Conservation (phyloP, 768 basidiomycete genomes). For the Porphyrellus cyaneotinctus region DNA sequence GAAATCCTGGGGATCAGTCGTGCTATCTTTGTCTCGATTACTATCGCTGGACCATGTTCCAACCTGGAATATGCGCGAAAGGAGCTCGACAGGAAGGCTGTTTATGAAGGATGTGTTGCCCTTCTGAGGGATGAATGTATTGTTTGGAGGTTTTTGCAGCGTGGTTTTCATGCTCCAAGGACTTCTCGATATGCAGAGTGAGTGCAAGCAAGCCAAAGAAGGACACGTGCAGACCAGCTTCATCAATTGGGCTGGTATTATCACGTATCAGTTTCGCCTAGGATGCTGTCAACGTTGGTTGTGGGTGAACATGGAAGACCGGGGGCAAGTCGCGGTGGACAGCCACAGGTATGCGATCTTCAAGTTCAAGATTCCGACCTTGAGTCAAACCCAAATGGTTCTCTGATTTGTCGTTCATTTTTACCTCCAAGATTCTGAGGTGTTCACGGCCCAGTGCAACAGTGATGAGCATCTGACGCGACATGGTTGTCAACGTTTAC, state of each 20-base stretch:
- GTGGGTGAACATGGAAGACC: no score
- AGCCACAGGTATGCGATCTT: no score
- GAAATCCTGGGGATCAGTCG: not conserved
- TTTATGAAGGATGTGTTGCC: constrained; percentile 45
- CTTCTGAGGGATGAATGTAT: constrained; percentile 45
- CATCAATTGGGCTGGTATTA: not conserved
- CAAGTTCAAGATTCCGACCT: no score
- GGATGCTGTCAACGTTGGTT: no score
- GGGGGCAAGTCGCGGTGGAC: no score
- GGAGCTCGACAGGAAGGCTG: constrained; percentile 51
- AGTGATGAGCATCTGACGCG: no score
- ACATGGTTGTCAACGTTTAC: no score
- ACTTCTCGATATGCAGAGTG: not conserved
- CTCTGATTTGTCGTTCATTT: no score
- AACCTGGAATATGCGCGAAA: constrained; percentile 47
- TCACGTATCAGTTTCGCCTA: no score
- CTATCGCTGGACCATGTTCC: constrained; percentile 39
- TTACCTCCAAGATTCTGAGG: no score
- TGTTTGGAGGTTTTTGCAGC: constrained; percentile 25
- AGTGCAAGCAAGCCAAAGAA: not conserved
- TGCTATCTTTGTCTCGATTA: constrained; percentile 16
- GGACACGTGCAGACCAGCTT: not conserved
- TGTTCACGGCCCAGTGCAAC: no score
- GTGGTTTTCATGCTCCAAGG: not conserved
- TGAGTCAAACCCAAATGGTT: no score